These are phyloP conservation scores for Boletus rufocinnamomeus DNA, from an alignment of 768 basidiomycete species.

Conservation along the genomic window DNA sequence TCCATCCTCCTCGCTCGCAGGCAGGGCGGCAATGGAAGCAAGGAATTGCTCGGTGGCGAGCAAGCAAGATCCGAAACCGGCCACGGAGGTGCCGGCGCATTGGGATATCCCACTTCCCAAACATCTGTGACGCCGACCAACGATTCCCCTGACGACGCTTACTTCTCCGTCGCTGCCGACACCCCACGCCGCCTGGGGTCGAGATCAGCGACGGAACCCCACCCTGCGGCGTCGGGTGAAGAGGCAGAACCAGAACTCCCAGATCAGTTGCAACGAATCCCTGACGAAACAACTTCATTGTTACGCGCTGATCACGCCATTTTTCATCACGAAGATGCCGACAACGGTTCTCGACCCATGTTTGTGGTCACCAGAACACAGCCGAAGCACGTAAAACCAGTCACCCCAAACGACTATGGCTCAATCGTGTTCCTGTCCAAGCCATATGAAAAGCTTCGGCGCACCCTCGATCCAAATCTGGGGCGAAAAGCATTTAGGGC, in stretches of 20 bases:
- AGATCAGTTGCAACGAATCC: constrained; percentile 2
- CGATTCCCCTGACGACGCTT: constrained; percentile 4
- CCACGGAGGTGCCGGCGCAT: background rate
- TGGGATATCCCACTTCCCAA: constrained; percentile 15
- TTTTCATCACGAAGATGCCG: constrained; percentile 2
- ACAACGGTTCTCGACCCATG: background rate
- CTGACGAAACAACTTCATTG: constrained; percentile 25
- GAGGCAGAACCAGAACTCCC: background rate
- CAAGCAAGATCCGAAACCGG: background rate
- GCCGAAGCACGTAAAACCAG: constrained; percentile 9
- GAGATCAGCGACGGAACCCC: background rate
- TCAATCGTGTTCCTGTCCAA: constrained; percentile 8
- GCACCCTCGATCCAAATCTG: constrained; percentile 21
- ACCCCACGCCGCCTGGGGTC: background rate
- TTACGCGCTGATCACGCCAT: constrained; percentile 17
- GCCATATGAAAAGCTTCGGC: constrained; percentile 10
- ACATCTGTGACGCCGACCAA: constrained; percentile 26
- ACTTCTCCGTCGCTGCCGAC: constrained; percentile 6
- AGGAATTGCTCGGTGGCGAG: background rate
- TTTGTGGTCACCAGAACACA: constrained; percentile 6
- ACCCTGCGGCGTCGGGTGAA: background rate
- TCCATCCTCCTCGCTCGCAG: constrained; percentile 39
- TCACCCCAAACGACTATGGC: constrained; percentile 10
- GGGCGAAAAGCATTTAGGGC: constrained; percentile 37
- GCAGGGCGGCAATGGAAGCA: constrained; percentile 6